Evolutionary conservation across 2,329 filamentous ascomycete species (phyloP).

Genomic region (Alternaria hordeiaustralica): DNA sequence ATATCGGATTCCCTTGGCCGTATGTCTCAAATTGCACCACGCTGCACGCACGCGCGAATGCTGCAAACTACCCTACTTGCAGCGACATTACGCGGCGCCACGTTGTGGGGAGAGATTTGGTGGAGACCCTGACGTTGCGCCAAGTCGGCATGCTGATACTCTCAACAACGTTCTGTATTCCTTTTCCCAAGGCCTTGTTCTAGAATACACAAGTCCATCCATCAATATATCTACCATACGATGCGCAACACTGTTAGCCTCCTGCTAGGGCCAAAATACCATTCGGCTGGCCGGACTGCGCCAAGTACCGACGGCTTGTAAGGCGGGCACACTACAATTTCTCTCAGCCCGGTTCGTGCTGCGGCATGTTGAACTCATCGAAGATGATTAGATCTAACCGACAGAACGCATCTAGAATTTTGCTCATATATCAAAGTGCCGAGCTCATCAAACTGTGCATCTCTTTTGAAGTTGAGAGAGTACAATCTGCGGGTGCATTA

Average conservation of each 20-base stretch:
- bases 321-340: slow-evolving; percentile 1
- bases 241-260: neutral
- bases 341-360: neutral
- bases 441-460: neutral
- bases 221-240: neutral
- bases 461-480: neutral
- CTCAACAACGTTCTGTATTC: neutral
- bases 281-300: neutral
- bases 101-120: slow-evolving; percentile 2
- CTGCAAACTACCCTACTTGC: neutral
- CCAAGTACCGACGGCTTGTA: neutral
- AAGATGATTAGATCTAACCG: neutral
- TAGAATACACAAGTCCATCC: neutral
- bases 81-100: slow-evolving; percentile 15
- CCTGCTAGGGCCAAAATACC: neutral
- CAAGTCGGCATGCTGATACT: slow-evolving; percentile 3
- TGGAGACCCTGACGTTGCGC: slow-evolving; percentile 14
- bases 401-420: neutral
- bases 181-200: neutral
- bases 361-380: neutral
- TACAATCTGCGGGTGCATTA: neutral
- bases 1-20: neutral
- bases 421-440: neutral
- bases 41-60: neutral
- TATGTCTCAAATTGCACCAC: neutral